Base-by-base conservation (phyloP, 345 rosid genomes). In the Ricinus communis region DNA sequence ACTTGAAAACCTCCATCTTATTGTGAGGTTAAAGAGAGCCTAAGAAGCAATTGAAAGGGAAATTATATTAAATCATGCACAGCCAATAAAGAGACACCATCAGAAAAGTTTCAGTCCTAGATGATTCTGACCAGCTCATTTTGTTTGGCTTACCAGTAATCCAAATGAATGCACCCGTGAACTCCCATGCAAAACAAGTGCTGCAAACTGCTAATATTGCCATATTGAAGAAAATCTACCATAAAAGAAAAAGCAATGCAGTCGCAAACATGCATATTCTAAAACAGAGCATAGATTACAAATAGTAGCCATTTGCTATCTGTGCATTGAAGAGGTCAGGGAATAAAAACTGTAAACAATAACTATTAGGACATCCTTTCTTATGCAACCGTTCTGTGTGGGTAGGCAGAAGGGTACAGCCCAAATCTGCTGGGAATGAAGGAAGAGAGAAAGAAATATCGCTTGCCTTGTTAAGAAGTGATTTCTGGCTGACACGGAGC, bases 401-500 rank as follows among this genome's bases (percentile, higher is more conserved):
- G 33, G 22, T 1, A 8, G 18, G 21, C 18, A 7, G 19, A 13
- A 24, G 51, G 47, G 22, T 25, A 40, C n/a, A n/a, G n/a, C n/a
- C n/a, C n/a, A n/a, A n/a, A n/a, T n/a, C n/a, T n/a, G n/a, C n/a
- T n/a, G n/a, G n/a, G n/a, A n/a, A n/a, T n/a, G n/a, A 0, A 4
- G 28, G 25, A 16, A 40, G 41, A 49, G 46, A 65, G 49, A 73
- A 50, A 68, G 38, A 45, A 65, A 70, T 21, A 25, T 19, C 57
- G 66, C 82, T 55, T 77, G 81, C 98, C 87, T 94, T 91, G 86
- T 91, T 94, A 70, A 94, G 83, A 70, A 74, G 83, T 27, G 96
- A 86, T 77, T 91, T 94, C 82, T 91, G 85, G 84, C 95, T 90
- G 70, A 91, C 90, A 51, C 83, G 91, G 69, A 90, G 95, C 70